A percentile compares a stretch with the other conserved stretches of the same genome.
phyloP scores from a whole-genome alignment of 1,139 yeast species.

The Blastobotrys proliferans region DNA sequence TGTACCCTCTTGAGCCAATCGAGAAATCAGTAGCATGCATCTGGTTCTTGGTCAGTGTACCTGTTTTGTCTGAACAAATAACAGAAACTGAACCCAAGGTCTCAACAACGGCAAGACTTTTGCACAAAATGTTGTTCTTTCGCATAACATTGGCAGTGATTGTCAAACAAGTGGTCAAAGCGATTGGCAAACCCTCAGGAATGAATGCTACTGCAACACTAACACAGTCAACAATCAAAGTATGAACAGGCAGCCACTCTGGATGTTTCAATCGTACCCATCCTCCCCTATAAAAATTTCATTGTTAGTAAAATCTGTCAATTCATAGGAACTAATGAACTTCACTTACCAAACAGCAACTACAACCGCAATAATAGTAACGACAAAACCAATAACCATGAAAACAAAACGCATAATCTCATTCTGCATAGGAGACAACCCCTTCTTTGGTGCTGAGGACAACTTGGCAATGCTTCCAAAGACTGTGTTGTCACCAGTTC shows the following conservation, averaged over 20 bases:
- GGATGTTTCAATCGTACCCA: slow-evolving; percentile 41
- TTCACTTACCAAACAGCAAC: slow-evolving; percentile 40
- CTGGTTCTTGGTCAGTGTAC: slow-evolving; percentile 54
- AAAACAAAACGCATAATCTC: slow-evolving; percentile 46
- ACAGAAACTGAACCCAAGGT: slow-evolving; percentile 41
- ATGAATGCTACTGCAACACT: slow-evolving; percentile 50
- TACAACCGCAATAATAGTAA: slow-evolving; percentile 41
- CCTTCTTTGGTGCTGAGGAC: slow-evolving; percentile 40
- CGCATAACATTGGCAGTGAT: slow-evolving; percentile 50
- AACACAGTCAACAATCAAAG: slow-evolving; percentile 37
- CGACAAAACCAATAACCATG: slow-evolving; percentile 38
- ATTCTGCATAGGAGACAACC: slow-evolving; percentile 44
- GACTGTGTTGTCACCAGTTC: slow-evolving; percentile 47
- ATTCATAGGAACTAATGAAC: not conserved
- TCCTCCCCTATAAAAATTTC: slow-evolving; percentile 41
- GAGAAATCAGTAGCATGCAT: slow-evolving; percentile 28
- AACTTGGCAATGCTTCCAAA: slow-evolving; percentile 44
- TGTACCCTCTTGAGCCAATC: not conserved
- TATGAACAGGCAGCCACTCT: slow-evolving; percentile 42
- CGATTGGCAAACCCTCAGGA: slow-evolving; percentile 55
- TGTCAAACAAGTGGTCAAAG: slow-evolving; percentile 49
- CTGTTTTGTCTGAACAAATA: too few species aligned
- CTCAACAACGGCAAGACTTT: slow-evolving; percentile 52
- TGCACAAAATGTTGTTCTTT: slow-evolving; percentile 43
- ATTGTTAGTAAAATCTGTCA: slow-evolving; percentile 30